These are phyloP conservation scores for Penicillium alfredii DNA, from an alignment of 495 filamentous ascomycete genomes.

Conservation along the genomic window DNA sequence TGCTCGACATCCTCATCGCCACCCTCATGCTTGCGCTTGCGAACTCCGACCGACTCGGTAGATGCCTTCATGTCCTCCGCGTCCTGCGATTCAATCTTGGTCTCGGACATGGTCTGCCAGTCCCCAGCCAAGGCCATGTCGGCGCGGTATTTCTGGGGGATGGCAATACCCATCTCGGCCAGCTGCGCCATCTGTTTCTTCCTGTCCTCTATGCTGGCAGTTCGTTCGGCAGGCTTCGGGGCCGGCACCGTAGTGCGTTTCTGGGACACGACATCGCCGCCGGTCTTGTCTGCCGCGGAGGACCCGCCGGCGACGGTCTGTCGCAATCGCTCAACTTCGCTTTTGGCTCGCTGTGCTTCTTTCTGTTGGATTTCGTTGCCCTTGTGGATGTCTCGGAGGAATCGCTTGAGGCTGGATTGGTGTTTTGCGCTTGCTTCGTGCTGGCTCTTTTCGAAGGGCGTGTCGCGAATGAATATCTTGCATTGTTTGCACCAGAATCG, in stretches of 20 bases:
- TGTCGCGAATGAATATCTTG: slow-evolving; percentile 85
- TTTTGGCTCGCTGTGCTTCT: slow-evolving; percentile 74
- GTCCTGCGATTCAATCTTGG: slow-evolving; percentile 36
- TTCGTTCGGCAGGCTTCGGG: slow-evolving; percentile 18
- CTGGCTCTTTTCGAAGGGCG: slow-evolving; percentile 78
- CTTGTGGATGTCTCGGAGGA: slow-evolving; percentile 79
- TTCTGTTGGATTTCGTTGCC: slow-evolving; percentile 69
- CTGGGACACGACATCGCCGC: slow-evolving; percentile 17
- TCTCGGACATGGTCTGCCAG: slow-evolving; percentile 70
- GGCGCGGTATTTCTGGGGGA: slow-evolving; percentile 71
- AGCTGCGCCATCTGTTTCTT: slow-evolving; percentile 84
- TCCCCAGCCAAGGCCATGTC: slow-evolving; percentile 88
- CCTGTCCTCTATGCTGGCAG: slow-evolving; percentile 58
- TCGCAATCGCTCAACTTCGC: slow-evolving; percentile 82
- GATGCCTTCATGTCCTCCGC: slow-evolving; percentile 38
- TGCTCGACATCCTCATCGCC: slow-evolving; percentile 53
- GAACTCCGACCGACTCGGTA: slow-evolving; percentile 43
- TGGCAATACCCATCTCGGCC: slow-evolving; percentile 75
- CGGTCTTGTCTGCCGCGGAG: slow-evolving; percentile 18
- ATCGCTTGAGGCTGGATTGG: slow-evolving; percentile 83
- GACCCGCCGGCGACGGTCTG: slow-evolving; percentile 55
- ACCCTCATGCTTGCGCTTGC: slow-evolving; percentile 61
- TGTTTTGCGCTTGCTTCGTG: slow-evolving; percentile 89
- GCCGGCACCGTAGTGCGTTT: slow-evolving; percentile 21
- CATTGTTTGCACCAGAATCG: slow-evolving; percentile 99